phyloP scores from a whole-genome alignment of 1,284 basidiomycete genomes.

The Cystobasidium pallidum region DNA sequence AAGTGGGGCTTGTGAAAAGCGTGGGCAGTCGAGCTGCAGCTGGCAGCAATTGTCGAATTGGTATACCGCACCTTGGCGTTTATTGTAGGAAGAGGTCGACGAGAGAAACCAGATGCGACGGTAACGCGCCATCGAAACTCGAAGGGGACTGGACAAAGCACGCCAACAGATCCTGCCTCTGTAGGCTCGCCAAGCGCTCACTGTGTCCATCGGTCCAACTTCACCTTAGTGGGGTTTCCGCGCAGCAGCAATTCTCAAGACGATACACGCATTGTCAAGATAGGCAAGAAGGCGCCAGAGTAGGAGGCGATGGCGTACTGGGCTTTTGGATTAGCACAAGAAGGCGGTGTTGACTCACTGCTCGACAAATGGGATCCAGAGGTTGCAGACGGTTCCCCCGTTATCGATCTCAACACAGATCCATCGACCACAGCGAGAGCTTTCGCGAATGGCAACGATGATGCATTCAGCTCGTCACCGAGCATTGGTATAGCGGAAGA shows the following conservation, averaged over 20 bases:
- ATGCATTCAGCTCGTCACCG: background rate
- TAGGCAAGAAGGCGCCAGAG: background rate
- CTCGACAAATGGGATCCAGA: constrained; percentile 35
- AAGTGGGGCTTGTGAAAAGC: no score
- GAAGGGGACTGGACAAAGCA: background rate
- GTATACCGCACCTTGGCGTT: no score
- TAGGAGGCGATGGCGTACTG: constrained; percentile 40
- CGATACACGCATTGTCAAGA: background rate
- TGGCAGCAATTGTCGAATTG: constrained; percentile 1
- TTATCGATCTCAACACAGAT: background rate
- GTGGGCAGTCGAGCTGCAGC: no score
- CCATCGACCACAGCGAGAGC: background rate
- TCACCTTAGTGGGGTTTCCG: background rate
- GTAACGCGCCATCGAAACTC: background rate
- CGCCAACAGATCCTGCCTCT: background rate
- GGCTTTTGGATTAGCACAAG: constrained; percentile 38
- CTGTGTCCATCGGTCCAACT: background rate
- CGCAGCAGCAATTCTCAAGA: constrained; percentile 2
- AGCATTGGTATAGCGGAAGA: constrained; percentile 23
- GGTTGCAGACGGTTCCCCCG: background rate
- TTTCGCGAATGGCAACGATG: background rate
- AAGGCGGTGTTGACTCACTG: constrained; percentile 28
- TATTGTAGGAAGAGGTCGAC: background rate
- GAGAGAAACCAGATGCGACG: background rate
- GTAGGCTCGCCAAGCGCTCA: background rate